Base-by-base conservation (phyloP, 2,329 filamentous ascomycete species). In the Amphichorda felina region DNA sequence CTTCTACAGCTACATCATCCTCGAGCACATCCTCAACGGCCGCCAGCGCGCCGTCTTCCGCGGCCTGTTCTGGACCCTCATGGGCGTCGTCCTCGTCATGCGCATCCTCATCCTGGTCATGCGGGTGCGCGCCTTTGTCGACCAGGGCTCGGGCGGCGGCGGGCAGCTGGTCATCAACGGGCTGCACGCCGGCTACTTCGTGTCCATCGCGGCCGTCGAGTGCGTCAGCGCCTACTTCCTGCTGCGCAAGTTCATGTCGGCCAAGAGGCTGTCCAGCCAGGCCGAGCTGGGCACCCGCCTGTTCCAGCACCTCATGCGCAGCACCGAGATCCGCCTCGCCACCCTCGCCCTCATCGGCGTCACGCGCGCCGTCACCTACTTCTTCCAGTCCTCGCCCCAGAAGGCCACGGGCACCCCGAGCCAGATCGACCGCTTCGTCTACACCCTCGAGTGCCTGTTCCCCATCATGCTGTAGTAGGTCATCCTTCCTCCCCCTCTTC, bases 11-110 rank as follows among this genome's bases (percentile, higher is more conserved):
- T 73, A 70, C 44, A 56, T 69, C 25, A 70, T 71, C 37, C 56
- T 74, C 1, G 62, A 57, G 13, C 61, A 65, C 19, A 60, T 72
- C n/a, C 53, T 75, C 1, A 61, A 61, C 38, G 60, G 64, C 34
- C 44, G 43, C n/a, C 46, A 47, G 13, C 50, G 53, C 41, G 50
- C 57, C 2, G 53, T 68, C 4, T 74, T 73, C 39, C 59, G 66
- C 27, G 49, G 50, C 4, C 60, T 78, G 4, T 70, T 78, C 43
- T 78, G 73, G 41, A 66, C 64, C 4, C 71, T 79, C 41, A 54
- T 79, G 25, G 54, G 64, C 2, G 55, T 72, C 8, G 69, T 75
- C 26, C 48, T 55, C 2, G 51, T 64, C 0, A 62, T 76, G 27
- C 66, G 72, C 31, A 45, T 64, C 8, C 41, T 47, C 11, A 62